Conservation (phyloP, 306 rosid genomes). For the Acmispon strigosus region DNA sequence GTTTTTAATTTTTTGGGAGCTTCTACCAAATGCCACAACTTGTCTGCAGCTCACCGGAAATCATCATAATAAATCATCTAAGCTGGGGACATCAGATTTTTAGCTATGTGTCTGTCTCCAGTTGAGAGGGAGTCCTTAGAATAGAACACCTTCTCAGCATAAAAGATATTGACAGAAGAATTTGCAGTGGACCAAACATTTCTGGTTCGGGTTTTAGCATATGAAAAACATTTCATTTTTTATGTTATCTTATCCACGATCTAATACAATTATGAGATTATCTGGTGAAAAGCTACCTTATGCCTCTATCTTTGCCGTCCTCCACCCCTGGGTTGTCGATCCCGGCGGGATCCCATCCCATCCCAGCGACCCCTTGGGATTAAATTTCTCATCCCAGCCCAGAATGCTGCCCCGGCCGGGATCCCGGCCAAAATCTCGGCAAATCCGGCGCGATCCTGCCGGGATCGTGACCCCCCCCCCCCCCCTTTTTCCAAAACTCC, state of each 20-base stretch:
- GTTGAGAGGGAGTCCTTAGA: neutral
- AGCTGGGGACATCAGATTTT: neutral
- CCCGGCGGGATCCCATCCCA: no score
- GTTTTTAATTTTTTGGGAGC: neutral
- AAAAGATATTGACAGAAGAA: neutral
- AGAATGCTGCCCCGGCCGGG: no score
- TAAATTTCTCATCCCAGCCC: no score
- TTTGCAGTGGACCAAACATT: neutral
- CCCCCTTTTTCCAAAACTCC: no score
- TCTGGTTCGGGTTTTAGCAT: neutral
- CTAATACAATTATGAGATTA: neutral
- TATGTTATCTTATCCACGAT: neutral
- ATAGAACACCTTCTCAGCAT: neutral
- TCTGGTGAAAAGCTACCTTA: neutral
- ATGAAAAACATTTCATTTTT: neutral
- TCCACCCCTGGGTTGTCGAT: no score
- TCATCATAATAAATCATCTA: neutral
- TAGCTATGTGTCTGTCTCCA: neutral
- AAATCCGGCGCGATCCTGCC: no score
- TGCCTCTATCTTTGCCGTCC: neutral
- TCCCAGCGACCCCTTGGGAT: no score
- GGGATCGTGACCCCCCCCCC: no score
- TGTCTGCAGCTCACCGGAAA: conserved; percentile 1
- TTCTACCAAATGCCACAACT: conserved; percentile 7
- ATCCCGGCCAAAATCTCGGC: no score